Conservation (phyloP, 306 rosid genomes). For the Argentina anserina region DNA sequence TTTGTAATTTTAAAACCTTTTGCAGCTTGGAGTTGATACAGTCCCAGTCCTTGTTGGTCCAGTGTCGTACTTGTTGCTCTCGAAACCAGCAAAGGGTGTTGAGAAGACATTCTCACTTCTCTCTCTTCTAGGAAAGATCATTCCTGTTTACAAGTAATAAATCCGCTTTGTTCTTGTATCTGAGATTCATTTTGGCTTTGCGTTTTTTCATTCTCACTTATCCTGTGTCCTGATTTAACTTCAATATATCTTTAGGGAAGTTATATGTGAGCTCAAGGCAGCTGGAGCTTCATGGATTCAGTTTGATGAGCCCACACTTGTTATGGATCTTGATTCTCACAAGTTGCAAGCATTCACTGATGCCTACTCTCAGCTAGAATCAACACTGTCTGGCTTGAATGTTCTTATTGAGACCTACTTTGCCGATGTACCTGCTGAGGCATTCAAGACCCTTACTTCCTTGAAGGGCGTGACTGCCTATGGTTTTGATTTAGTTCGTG, state of each 20-base stretch:
- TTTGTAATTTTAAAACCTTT: not conserved
- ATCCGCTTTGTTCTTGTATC: not conserved
- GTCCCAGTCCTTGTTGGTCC: constrained; percentile 85
- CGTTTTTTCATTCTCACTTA: not conserved
- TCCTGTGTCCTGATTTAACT: constrained; percentile 17
- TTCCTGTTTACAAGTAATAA: constrained; percentile 78
- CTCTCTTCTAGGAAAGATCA: constrained; percentile 67
- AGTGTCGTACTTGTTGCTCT: constrained; percentile 82
- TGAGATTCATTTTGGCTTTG: constrained; percentile 6
- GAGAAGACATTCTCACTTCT: constrained; percentile 73
- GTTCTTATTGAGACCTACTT: constrained; percentile 83
- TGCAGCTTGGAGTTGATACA: constrained; percentile 84
- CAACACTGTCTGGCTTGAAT: constrained; percentile 61
- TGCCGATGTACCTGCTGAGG: constrained; percentile 76
- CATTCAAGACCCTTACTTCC: constrained; percentile 70
- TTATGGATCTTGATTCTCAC: constrained; percentile 75
- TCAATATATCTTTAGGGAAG: constrained; percentile 53
- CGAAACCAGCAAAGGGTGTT: constrained; percentile 88
- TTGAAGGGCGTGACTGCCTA: constrained; percentile 70
- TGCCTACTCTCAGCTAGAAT: constrained; percentile 65
- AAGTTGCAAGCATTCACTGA: constrained; percentile 67
- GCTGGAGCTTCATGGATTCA: constrained; percentile 91
- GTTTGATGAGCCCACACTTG: constrained; percentile 87
- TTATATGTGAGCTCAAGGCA: constrained; percentile 79
- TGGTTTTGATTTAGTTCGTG: constrained; percentile 89